Conservation (phyloP, 2,329 filamentous ascomycete species). For the Chaetomiaceae sp. region DNA sequence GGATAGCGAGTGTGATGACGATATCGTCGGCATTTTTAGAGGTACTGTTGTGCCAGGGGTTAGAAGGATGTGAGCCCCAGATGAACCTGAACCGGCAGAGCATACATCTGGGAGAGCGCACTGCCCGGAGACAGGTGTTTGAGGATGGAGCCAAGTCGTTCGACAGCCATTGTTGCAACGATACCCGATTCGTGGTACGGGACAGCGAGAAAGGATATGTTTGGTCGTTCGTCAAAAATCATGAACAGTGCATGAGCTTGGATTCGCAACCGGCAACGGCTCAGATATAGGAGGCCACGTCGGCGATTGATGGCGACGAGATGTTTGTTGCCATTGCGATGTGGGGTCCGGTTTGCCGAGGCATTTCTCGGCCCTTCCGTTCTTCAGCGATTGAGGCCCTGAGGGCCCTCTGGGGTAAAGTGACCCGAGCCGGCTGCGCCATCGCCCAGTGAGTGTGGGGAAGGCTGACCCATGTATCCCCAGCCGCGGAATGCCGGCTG, state of each 20-base stretch:
- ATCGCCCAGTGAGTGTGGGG: slow-evolving; percentile 23
- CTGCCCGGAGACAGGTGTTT: slow-evolving; percentile 76
- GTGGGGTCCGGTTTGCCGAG: slow-evolving; percentile 25
- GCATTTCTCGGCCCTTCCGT: slow-evolving; percentile 19
- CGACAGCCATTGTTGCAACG: slow-evolving; percentile 67
- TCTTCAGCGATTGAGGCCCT: background rate
- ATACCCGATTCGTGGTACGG: background rate
- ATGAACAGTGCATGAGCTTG: too few relatives aligned
- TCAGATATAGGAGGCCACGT: slow-evolving; percentile 10
- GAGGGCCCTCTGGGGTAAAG: slow-evolving; percentile 20
- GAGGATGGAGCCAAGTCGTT: slow-evolving; percentile 82
- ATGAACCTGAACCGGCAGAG: too few relatives aligned
- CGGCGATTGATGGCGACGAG: background rate
- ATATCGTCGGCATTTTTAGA: slow-evolving; percentile 94
- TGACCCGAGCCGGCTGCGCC: slow-evolving; percentile 20
- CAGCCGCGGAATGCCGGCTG: slow-evolving; percentile 1
- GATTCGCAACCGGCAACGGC: background rate
- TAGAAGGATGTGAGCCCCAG: background rate
- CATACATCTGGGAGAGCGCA: slow-evolving; percentile 74
- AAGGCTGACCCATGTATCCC: background rate
- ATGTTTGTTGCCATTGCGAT: slow-evolving; percentile 37
- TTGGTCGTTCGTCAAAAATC: background rate
- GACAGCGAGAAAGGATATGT: background rate
- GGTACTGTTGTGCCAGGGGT: slow-evolving; percentile 51
- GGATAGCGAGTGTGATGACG: slow-evolving; percentile 88